These are phyloP conservation scores for Blastobotrys ciferrii DNA, from an alignment of 1,139 yeast genomes.

Conservation along the genomic window DNA sequence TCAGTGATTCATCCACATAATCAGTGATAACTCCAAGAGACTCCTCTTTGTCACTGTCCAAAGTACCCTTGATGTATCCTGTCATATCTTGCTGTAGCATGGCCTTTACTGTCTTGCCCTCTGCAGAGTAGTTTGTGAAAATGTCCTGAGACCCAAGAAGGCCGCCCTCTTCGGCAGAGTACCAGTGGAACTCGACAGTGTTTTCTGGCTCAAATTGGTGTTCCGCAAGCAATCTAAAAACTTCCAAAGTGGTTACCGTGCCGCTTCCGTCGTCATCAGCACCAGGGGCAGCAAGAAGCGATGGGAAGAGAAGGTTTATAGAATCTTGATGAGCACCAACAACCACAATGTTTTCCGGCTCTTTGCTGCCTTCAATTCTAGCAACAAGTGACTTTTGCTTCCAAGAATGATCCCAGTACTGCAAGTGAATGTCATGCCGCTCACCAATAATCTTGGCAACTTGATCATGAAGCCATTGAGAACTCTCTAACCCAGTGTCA, in stretches of 20 bases:
- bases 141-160: slow-evolving; percentile 82
- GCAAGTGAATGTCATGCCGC: slow-evolving; percentile 37
- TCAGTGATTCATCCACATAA: slow-evolving; percentile 59
- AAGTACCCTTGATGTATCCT: slow-evolving; percentile 64
- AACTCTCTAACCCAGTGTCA: slow-evolving; percentile 64
- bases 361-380: slow-evolving; percentile 41
- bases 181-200: slow-evolving; percentile 88
- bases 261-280: slow-evolving; percentile 97
- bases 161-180: slow-evolving; percentile 95
- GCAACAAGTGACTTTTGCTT: slow-evolving; percentile 57
- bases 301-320: slow-evolving; percentile 71
- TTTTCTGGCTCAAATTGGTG: slow-evolving; percentile 57
- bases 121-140: slow-evolving; percentile 52
- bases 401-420: slow-evolving; percentile 53
- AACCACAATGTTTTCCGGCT: slow-evolving; percentile 51
- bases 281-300: slow-evolving; percentile 76
- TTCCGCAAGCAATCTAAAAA: slow-evolving; percentile 59
- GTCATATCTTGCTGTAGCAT: slow-evolving; percentile 97
- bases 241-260: slow-evolving; percentile 72
- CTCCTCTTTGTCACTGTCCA: slow-evolving; percentile 57
- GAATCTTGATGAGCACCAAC: slow-evolving; percentile 93
- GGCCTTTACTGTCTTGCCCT: slow-evolving; percentile 59
- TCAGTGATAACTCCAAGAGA: slow-evolving; percentile 81
- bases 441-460: slow-evolving; percentile 43
- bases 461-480: slow-evolving; percentile 63